Conservation (phyloP, 108 stramenopile species). For the Cylindrotheca fusiformis region DNA sequence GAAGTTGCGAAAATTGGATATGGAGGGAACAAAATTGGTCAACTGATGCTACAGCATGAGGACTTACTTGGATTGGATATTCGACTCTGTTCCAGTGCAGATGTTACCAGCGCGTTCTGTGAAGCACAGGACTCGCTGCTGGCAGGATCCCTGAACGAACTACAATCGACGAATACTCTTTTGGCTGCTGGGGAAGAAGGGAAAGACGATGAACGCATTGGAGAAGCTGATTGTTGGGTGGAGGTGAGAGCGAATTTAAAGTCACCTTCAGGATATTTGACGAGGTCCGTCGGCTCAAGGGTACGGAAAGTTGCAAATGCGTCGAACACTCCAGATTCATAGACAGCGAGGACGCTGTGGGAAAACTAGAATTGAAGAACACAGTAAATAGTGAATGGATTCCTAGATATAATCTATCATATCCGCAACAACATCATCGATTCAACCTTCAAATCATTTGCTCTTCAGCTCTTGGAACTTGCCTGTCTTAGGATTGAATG, state of each 20-base stretch:
- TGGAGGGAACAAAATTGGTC: conserved; percentile 44
- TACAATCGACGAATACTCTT: conserved; percentile 68
- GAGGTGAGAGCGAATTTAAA: conserved; percentile 80
- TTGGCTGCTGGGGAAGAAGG: conserved; percentile 14
- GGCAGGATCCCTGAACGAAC: conserved; percentile 66
- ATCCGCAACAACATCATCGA: not conserved
- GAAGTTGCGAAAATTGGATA: conserved; percentile 56
- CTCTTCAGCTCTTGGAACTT: conserved; percentile 55
- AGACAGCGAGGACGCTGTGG: no score
- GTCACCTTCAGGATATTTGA: conserved; percentile 57
- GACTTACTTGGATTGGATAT: conserved; percentile 65
- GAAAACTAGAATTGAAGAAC: not conserved
- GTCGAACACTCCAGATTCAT: not conserved
- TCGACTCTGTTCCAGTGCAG: conserved; percentile 43
- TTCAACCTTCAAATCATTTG: conserved; percentile 1
- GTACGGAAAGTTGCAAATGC: conserved; percentile 10
- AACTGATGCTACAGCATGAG: conserved; percentile 60
- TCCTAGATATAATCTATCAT: not conserved
- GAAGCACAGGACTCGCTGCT: conserved; percentile 81
- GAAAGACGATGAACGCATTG: conserved; percentile 19
- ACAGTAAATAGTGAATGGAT: not conserved
- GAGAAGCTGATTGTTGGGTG: conserved; percentile 76
- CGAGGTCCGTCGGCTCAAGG: no score
- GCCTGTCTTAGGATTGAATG: conserved; percentile 69
- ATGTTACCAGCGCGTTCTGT: conserved; percentile 56